phyloP scores from a whole-genome alignment of 805 yeast species.

The Myxozyma monticola region DNA sequence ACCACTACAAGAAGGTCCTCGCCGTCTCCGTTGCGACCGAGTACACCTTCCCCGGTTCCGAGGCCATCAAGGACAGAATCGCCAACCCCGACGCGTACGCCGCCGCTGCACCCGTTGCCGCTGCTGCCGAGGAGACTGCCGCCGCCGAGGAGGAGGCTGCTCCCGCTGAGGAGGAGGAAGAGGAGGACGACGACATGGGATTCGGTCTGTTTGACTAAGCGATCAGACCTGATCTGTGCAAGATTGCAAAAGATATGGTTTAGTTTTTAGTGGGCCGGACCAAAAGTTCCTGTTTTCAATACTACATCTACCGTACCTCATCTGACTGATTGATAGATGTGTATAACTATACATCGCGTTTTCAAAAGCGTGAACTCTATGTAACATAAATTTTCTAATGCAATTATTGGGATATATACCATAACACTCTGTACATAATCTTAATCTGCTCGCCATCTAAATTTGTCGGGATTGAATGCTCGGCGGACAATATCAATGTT shows the following conservation, averaged over 20 bases:
- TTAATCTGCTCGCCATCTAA: conserved; percentile 18
- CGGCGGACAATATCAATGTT: conserved; percentile 13
- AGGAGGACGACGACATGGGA: conserved; percentile 82
- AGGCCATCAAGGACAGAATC: conserved; percentile 97
- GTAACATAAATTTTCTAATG: too few species aligned
- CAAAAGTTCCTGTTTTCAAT: too few species aligned
- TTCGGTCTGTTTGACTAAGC: conserved; percentile 95
- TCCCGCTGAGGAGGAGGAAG: conserved; percentile 63
- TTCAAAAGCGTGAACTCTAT: too few species aligned
- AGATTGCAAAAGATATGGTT: too few species aligned
- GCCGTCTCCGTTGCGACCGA: conserved; percentile 98
- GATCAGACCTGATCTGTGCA: too few species aligned
- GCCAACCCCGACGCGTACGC: conserved; percentile 99
- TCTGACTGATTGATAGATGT: too few species aligned
- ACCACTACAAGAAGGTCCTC: conserved; percentile 98
- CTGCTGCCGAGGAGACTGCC: conserved; percentile 67
- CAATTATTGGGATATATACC: too few species aligned
- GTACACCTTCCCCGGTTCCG: conserved; percentile 98
- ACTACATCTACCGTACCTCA: too few species aligned
- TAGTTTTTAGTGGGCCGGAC: too few species aligned
- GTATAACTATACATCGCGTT: too few species aligned
- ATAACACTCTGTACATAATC: too few species aligned
- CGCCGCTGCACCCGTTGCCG: conserved; percentile 97
- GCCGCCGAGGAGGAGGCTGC: conserved; percentile 74
- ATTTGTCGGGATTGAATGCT: conserved; percentile 22